Base-by-base conservation (phyloP, 805 yeast species). In the Komagataella ulmi region DNA sequence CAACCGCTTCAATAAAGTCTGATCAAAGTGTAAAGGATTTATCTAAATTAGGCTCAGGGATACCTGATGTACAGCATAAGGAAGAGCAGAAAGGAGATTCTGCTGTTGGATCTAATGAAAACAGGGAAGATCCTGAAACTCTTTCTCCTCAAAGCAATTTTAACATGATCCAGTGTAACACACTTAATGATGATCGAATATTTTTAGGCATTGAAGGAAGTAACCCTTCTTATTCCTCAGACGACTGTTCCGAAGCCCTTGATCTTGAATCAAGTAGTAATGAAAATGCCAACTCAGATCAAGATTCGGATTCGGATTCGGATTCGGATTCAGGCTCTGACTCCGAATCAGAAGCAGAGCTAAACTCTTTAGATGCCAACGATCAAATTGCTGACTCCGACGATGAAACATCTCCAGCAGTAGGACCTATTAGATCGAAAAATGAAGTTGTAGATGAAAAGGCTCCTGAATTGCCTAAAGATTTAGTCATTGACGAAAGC, bases 361-460 rank as follows among this genome's bases (percentile, higher is more conserved):
- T 52, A 7, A 62, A 53, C 3, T 59, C 56, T 8, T 64, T 54
- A 3, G 60, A 51, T 17, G 66, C 61, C 17, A 68, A 62, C 6
- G 61, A 57, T 7, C 69, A 58, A 2, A 78, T 73, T 12, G 79
- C 73, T 7, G 80, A 72, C 19, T 71, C 61, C 17, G 76, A 70
- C 0, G 75, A 69, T 8, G 46, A 44, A 44, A 19, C 46, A 44
- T 44, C 19, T 10, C 19, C 46, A 30, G 64, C 67, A 3, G 67
- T 65, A 1, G 88, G 80, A 0, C 95, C 96, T 0, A 85, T 91
- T 19, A 64, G 71, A 30, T 88, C 97, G 1, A 83, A 81, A 54
- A 84, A 91, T 61, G 98, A 91, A 60, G 65, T 82, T 2, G 57
- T 67, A 0, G 88, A 87, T 51, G 96, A 83, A 58, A 70, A 68